phyloP scores from a whole-genome alignment of 2,329 filamentous ascomycete genomes.

The Septoria petroselini region DNA sequence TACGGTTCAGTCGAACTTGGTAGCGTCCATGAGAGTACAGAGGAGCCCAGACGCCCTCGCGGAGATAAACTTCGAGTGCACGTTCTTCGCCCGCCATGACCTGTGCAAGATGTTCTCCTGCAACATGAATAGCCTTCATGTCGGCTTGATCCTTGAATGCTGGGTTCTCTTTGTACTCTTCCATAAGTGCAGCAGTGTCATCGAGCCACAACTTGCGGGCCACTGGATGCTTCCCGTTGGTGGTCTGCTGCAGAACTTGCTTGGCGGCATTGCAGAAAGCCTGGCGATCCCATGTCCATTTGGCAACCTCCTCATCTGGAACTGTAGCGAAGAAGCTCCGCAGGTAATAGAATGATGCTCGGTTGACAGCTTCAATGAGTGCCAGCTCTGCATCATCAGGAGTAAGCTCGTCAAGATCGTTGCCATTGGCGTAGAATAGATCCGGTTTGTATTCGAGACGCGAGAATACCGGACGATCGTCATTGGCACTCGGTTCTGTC shows the following conservation, averaged over 20 bases:
- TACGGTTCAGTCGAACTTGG: conserved; percentile 41
- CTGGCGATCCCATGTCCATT: conserved; percentile 24
- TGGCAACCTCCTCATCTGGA: conserved; percentile 12
- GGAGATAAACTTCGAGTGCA: conserved; percentile 20
- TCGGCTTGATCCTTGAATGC: conserved; percentile 18
- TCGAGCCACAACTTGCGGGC: conserved; percentile 15
- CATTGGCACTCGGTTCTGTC: conserved; percentile 14
- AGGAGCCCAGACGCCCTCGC: conserved; percentile 20
- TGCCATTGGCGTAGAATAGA: conserved; percentile 19
- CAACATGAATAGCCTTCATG: conserved; percentile 22
- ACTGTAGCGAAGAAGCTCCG: conserved; percentile 19
- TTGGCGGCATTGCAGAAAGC: conserved; percentile 19
- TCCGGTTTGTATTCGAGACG: conserved; percentile 20
- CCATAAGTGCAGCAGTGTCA: conserved; percentile 19
- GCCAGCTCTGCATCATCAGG: conserved; percentile 14
- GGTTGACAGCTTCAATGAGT: conserved; percentile 23
- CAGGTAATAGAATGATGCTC: conserved; percentile 20
- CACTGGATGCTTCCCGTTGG: conserved; percentile 17
- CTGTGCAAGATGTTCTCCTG: conserved; percentile 39
- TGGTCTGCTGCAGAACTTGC: conserved; percentile 15
- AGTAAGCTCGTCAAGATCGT: conserved; percentile 14
- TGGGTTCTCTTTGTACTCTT: conserved; percentile 16
- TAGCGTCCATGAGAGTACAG: conserved; percentile 35
- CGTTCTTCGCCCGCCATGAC: conserved; percentile 36
- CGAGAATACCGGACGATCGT: conserved; percentile 23